Conservation (phyloP, 1,284 basidiomycete genomes). For the Coniferiporia sulphurascens region DNA sequence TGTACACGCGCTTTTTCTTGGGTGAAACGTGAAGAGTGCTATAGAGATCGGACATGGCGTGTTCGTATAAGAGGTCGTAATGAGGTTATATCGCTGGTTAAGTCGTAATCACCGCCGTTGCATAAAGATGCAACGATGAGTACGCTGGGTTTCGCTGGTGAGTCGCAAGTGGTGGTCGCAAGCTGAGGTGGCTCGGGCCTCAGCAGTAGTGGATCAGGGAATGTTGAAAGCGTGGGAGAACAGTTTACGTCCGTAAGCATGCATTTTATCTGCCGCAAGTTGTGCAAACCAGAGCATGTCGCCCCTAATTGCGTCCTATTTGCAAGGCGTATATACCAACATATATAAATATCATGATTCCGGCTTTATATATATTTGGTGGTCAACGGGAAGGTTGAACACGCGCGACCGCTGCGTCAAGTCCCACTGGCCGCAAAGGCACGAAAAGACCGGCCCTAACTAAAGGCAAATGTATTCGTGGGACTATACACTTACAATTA, state of each 20-base stretch:
- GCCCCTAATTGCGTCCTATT: no score
- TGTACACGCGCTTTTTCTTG: conserved; percentile 53
- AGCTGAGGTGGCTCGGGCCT: neutral
- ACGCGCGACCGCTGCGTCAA: no score
- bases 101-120: neutral
- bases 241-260: no score
- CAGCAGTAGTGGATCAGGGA: no score
- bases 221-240: no score
- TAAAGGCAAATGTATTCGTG: neutral
- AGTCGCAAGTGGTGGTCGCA: neutral
- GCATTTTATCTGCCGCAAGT: no score
- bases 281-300: no score
- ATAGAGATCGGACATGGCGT: conserved; percentile 57
- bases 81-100: conserved; percentile 1
- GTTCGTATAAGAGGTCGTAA: neutral
- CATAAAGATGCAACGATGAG: neutral
- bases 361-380: no score
- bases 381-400: no score
- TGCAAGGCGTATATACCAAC: no score
- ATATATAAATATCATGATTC: no score
- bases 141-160: neutral
- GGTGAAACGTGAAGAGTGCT: conserved; percentile 57
- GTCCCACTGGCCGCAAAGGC: neutral
- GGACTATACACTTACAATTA: neutral
- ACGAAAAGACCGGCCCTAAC: conserved; percentile 6